Evolutionary conservation across 495 filamentous ascomycete genomes (phyloP).

Genomic region (Aspergillus haitiensis): DNA sequence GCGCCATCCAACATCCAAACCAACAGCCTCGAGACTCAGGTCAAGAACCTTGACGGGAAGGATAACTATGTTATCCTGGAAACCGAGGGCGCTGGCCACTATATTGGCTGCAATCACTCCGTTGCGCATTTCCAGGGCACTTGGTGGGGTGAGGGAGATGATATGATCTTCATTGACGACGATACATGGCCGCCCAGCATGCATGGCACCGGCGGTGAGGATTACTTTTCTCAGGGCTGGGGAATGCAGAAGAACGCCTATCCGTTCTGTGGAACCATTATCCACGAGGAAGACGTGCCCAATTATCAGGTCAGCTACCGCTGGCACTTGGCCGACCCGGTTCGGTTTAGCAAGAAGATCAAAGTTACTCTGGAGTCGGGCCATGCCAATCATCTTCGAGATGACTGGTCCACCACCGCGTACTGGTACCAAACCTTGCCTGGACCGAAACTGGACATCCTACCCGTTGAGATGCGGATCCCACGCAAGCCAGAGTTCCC

Average conservation of each 20-base stretch:
- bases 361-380: constrained; percentile 16
- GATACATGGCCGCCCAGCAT: constrained; percentile 29
- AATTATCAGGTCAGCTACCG: constrained; percentile 27
- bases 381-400: constrained; percentile 15
- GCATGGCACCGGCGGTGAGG: constrained; percentile 26
- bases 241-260: constrained; percentile 27
- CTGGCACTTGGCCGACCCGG: constrained; percentile 24
- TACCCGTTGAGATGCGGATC: constrained; percentile 12
- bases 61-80: constrained; percentile 21
- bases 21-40: constrained; percentile 16
- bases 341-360: constrained; percentile 15
- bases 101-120: constrained; percentile 30
- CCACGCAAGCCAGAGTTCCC: constrained; percentile 2
- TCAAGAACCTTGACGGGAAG: constrained; percentile 13
- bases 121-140: constrained; percentile 26
- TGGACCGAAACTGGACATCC: constrained; percentile 25
- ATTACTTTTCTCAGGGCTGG: constrained; percentile 17
- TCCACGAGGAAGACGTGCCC: constrained; percentile 29
- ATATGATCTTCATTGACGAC: constrained; percentile 33
- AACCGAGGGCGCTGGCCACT: constrained; percentile 23
- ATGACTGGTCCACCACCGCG: constrained; percentile 12
- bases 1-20: constrained; percentile 20
- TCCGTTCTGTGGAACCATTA: constrained; percentile 27
- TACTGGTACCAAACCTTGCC: constrained; percentile 27
- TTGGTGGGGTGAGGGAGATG: constrained; percentile 31